Percentiles rank a stretch among this genome's conserved stretches.
phyloP scores from a whole-genome alignment of 345 rosid genomes.

The Toxicodendron radicans region DNA sequence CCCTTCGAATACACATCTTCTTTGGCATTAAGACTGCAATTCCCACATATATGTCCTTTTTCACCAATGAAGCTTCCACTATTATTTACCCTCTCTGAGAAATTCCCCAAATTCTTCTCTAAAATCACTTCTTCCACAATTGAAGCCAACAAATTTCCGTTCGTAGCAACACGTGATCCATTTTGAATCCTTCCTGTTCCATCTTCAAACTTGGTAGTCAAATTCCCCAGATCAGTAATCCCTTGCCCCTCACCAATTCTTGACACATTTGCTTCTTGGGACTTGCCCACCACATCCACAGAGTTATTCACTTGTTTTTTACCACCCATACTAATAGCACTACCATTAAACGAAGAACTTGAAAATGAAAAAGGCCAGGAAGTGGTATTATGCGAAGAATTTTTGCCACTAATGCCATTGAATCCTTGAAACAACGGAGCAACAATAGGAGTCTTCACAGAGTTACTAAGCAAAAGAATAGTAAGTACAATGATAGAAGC shows the following conservation, averaged over 20 bases:
- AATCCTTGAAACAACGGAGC: slow-evolving; percentile 47
- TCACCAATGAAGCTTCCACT: slow-evolving; percentile 21
- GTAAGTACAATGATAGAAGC: slow-evolving; percentile 47
- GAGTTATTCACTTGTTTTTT: slow-evolving; percentile 19
- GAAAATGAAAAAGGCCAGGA: slow-evolving; percentile 32
- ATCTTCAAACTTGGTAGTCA: slow-evolving; percentile 20
- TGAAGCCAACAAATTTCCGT: slow-evolving; percentile 25
- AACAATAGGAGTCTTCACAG: slow-evolving; percentile 37
- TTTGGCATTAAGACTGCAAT: slow-evolving; percentile 12
- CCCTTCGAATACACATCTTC: slow-evolving; percentile 13
- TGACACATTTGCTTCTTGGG: slow-evolving; percentile 19
- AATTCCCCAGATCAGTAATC: slow-evolving; percentile 25
- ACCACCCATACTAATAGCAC: background rate
- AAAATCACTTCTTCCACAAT: background rate
- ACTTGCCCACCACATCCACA: background rate
- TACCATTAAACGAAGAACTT: slow-evolving; percentile 12
- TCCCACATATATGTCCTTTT: slow-evolving; percentile 9
- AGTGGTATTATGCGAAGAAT: too few relatives aligned
- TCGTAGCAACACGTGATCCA: slow-evolving; percentile 13
- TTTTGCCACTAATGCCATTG: slow-evolving; percentile 25
- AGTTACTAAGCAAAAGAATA: slow-evolving; percentile 42
- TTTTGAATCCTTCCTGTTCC: slow-evolving; percentile 23
- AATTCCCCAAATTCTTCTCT: slow-evolving; percentile 17
- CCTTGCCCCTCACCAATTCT: background rate
- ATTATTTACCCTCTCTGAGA: slow-evolving; percentile 1